A percentile compares a stretch with the other conserved stretches of the same genome.
Evolutionary conservation across 1,284 basidiomycete species (phyloP).

Genomic region (Heterobasidion annosum): DNA sequence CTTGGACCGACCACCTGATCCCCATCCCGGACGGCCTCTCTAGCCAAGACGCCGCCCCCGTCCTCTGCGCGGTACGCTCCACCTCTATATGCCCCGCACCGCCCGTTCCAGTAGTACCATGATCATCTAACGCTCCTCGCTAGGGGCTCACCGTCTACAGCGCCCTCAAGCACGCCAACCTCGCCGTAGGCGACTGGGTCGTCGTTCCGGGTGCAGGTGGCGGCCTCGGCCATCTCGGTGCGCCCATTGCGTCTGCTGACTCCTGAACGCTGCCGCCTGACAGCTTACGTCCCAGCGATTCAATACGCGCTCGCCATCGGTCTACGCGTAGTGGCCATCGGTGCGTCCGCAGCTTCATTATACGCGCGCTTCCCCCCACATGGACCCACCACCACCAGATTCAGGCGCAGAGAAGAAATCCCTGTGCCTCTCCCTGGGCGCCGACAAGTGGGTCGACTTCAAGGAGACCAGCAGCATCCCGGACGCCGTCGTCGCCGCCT

Average conservation of each 20-base stretch:
- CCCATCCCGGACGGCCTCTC: constrained; percentile 51
- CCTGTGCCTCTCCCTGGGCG: constrained; percentile 51
- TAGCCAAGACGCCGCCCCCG: constrained; percentile 50
- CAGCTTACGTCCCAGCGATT: constrained; percentile 31
- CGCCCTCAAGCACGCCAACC: constrained; percentile 49
- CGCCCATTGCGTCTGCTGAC: too few species aligned
- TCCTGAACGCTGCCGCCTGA: neutral
- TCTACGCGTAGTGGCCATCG: constrained; percentile 63
- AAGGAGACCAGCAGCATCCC: constrained; percentile 40
- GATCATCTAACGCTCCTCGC: neutral
- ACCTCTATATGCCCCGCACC: neutral
- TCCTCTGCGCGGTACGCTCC: constrained; percentile 52
- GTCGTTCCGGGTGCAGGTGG: constrained; percentile 64
- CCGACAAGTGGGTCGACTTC: constrained; percentile 69
- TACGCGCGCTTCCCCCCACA: neutral
- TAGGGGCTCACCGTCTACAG: constrained; percentile 64
- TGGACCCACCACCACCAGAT: constrained; percentile 24
- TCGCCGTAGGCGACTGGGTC: constrained; percentile 55
- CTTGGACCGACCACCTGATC: constrained; percentile 56
- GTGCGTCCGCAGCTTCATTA: constrained; percentile 11
- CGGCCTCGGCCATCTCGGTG: constrained; percentile 50
- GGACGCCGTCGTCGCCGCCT: constrained; percentile 41
- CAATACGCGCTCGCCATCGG: constrained; percentile 63
- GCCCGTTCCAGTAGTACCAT: too few species aligned
- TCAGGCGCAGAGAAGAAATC: constrained; percentile 58